Evolutionary conservation across 2,329 filamentous ascomycete species (phyloP), one percentile per base, ranked within the genome.

Genomic region (Calonectria henricotiae): DNA sequence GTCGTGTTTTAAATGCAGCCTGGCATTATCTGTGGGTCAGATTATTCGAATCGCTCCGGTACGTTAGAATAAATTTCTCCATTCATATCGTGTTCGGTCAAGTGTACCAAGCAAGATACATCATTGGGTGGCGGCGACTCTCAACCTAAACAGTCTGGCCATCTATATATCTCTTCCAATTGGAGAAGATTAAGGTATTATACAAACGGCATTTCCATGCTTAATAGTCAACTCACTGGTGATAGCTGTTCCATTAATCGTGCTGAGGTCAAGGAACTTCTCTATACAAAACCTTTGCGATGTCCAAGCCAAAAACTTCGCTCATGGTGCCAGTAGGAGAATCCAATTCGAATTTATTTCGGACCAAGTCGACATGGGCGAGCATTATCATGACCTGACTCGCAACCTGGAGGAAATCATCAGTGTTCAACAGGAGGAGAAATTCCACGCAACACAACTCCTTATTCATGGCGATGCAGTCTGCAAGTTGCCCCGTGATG

Each of bases 381-480:
- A 61, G 3, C 39, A 58, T 30, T 63, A 44, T 25, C 54, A 67
- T 25, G 54, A 43, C 32, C 32, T n/a, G 8, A 51, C 47, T 4
- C 37, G 30, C 11, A 46, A 62, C 8, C 49, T 43, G 0, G 61
- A 71, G 15, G 54, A 37, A 13, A 66, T 44, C 62, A 51, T 61
- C 23, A 44, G 69, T 30, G 54, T 64, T 25, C 65, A 63, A 62
- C 61, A 63, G 47, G 49, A 64, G 23, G 43, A 35, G 5, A 69
- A 46, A 25, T 44, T 58, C 67, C 49, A 49, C 35, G 67, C 66
- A 35, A 46, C 51, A 11, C 43, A 41, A n/a, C 64, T 63, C 62
- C 46, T 55, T 6, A 43, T 27, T 27, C 51, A 62, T 1, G 62
- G 39, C 8, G 49, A 67, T 9, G 30, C 67, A 13, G 37, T 55